Base-by-base conservation (phyloP, 2,329 filamentous ascomycete species). In the Phaeosphaeriaceae sp. region DNA sequence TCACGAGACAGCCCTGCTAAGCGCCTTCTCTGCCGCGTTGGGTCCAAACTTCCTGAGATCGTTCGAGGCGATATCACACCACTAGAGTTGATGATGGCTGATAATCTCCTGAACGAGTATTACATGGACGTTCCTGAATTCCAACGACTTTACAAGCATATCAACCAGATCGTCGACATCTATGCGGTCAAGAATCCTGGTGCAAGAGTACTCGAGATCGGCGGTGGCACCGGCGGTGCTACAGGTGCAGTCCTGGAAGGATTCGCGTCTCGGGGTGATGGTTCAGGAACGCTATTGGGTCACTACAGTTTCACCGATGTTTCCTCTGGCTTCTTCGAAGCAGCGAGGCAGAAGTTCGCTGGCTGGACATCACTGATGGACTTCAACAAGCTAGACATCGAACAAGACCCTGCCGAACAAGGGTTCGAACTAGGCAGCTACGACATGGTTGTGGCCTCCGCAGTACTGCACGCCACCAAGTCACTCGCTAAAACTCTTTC, bases 281-380 rank as follows among this genome's bases (percentile, higher is more conserved):
- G 50, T 9, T 33, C 48, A 7, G 45, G 21, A 3, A 20, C 40
- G n/a, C 11, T 42, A n/a, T 46, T 46, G 20, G 25, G 15, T 1
- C 17, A 51, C 5, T 67, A 64, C 27, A 54, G 48, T 1, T 67
- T 33, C 44, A 64, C 62, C 15, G 61, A 67, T 40, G 56, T 67
- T 11, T 66, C 62, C 3, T 19, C 57, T 3, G 60, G 60, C 1
- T 67, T 65, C 44, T 61, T 66, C 41, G 33, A 42, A 10, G 40
- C 46, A 11, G 52, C 56, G n/a, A 25, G 22, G 20, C 19, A 50
- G 20, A 9, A 27, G 7, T 58, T 58, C 21, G 49, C 21, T 48
- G 22, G 9, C n/a, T 25, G 48, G 42, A 36, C 36, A 17, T 27
- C 20, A 19, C 21, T 50, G 7, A 21, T 65, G 51, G 19, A 20